Evolutionary conservation across 2,329 filamentous ascomycete genomes (phyloP), one percentile per base, ranked within the genome.

Genomic region (Pezicula radicicola): DNA sequence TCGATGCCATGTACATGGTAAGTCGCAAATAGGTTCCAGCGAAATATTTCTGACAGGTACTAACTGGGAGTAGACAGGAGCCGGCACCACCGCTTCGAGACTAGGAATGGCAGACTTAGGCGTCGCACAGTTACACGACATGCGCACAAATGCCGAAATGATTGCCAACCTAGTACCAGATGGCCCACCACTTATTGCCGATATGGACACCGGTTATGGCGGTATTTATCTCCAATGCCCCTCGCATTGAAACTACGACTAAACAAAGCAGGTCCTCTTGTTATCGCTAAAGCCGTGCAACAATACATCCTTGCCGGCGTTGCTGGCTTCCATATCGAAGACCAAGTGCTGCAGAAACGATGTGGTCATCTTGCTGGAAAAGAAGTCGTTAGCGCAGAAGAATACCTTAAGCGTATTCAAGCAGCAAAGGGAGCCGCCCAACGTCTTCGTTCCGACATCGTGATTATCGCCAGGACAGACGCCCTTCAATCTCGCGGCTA

Each of bases 321-420:
- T 5, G 81, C 82, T 0, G 82, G 72, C 0, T 67, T 84, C 16
- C 81, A 85, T 60, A 75, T 85, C 53, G 82, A 85, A 64, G 81
- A 85, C 64, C 82, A 87, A 67, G 72, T 85, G 28, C 70, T 77
- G 45, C 78, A 76, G 49, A 87, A 88, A 70, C 78, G 83, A n/a
- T 88, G 84, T 63, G 84, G 84, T 1, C 84, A 87, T 61, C 70
- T 87, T 1, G 66, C 68, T 1, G 81, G 81, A 49, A 87, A 88
- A 66, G 70, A 79, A 53, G 69, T 87, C 15, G 83, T 87, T 8
- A 62, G 69, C 2, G 54, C 64, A 0, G 73, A 77, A 1, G 74
- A 75, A 18, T 86, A 75, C 57, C 63, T 74, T n/a, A 66, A 72
- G n/a, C 73, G 83, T 0, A 80, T 87, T 59, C 71, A 76, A 1